Evolutionary conservation across 2,329 filamentous ascomycete species (phyloP).

Genomic region (Helotiales sp.): DNA sequence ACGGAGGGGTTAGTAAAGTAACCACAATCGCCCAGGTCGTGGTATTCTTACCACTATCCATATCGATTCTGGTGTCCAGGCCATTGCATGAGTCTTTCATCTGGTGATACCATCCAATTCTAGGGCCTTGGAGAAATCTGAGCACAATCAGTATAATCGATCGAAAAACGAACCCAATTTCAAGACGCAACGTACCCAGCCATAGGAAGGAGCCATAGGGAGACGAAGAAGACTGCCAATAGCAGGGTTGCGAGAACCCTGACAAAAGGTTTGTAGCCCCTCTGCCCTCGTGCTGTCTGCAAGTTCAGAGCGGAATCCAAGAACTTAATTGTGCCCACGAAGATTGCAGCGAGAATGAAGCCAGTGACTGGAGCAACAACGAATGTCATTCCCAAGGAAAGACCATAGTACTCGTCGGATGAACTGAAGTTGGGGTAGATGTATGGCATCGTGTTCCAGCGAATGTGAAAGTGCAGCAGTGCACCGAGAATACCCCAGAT

Average conservation of each 20-base stretch:
- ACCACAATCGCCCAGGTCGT: background rate
- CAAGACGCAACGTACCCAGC: conserved; percentile 18
- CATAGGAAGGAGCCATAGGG: background rate
- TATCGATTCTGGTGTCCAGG: conserved; percentile 26
- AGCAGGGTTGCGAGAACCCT: background rate
- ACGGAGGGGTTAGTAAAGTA: background rate
- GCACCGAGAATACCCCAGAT: background rate
- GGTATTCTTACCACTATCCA: conserved; percentile 19
- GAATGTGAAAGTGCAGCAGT: background rate
- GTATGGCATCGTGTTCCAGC: background rate
- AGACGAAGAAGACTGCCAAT: background rate
- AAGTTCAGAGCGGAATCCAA: background rate
- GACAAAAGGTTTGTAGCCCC: background rate
- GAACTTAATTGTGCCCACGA: background rate
- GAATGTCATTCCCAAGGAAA: background rate
- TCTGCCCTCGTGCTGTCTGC: background rate
- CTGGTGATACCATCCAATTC: conserved; percentile 25
- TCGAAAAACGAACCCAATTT: background rate
- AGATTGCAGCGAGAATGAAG: background rate
- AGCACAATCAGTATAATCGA: background rate
- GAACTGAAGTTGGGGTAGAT: background rate
- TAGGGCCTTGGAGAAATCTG: conserved; percentile 15
- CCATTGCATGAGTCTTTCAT: conserved; percentile 34
- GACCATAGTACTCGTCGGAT: background rate
- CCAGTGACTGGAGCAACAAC: background rate